Evolutionary conservation across 2,329 filamentous ascomycete genomes (phyloP).

Genomic region (Pyrenophora graminea): DNA sequence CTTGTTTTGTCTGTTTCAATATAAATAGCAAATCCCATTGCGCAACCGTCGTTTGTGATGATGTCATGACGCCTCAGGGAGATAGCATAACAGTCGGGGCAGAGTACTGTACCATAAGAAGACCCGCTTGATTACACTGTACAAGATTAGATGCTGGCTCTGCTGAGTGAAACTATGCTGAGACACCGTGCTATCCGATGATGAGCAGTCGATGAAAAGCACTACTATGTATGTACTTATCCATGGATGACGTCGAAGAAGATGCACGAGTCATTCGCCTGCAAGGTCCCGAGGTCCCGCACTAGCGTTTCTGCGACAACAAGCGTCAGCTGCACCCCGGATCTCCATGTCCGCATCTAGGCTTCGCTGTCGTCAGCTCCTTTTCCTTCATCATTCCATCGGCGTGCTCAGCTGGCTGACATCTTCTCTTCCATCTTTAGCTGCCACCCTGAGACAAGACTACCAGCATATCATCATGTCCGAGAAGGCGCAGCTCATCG

Average conservation of each 20-base stretch:
- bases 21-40: no score
- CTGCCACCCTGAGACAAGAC: not conserved
- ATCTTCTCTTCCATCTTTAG: conserved; percentile 2
- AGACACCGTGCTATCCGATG: no score
- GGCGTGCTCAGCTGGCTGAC: conserved; percentile 33
- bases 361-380: conserved; percentile 18
- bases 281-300: conserved; percentile 7
- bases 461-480: conserved; percentile 16
- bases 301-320: conserved; percentile 7
- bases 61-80: no score
- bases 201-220: no score
- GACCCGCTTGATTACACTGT: no score
- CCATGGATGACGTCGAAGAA: not conserved
- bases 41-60: no score
- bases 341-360: conserved; percentile 27
- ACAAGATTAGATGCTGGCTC: no score
- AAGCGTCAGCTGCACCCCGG: conserved; percentile 16
- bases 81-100: no score
- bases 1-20: no score
- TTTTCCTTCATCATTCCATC: conserved; percentile 10
- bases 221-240: no score
- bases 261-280: not conserved
- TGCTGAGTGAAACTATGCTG: no score
- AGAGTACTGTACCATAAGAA: no score
- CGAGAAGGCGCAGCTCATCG: conserved; percentile 28